Evolutionary conservation across 768 basidiomycete genomes (phyloP).

Genomic region (Pisolithus microcarpus): DNA sequence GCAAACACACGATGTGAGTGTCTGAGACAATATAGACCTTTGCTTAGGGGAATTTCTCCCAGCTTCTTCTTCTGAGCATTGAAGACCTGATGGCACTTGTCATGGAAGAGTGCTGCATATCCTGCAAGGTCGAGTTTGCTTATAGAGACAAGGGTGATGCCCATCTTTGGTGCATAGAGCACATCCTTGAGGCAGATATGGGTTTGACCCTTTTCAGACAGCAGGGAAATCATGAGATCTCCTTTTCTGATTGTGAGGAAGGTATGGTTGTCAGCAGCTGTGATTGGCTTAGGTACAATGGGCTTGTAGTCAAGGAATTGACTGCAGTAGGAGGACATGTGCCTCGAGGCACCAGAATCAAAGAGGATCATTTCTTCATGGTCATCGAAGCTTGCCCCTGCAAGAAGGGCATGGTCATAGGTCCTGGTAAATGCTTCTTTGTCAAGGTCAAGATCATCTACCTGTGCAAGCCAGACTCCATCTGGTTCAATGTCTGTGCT

Average conservation of each 20-base stretch:
- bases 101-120: slow-evolving; percentile 2
- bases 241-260: slow-evolving; percentile 8
- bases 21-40: background rate
- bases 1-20: background rate
- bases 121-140: background rate
- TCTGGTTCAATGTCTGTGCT: too few relatives aligned
- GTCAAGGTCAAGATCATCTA: too few relatives aligned
- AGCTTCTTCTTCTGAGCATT: background rate
- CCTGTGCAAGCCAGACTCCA: too few relatives aligned
- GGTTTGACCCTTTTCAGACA: slow-evolving; percentile 4
- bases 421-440: too few relatives aligned
- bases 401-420: background rate
- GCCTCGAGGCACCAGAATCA: background rate
- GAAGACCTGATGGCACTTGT: background rate
- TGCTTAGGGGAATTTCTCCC: background rate
- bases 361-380: background rate
- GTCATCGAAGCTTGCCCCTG: background rate
- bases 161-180: slow-evolving; percentile 16
- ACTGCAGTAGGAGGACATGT: background rate
- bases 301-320: background rate
- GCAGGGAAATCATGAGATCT: slow-evolving; percentile 14
- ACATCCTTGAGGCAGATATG: background rate
- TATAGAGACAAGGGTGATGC: slow-evolving; percentile 18
- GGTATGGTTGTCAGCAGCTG: background rate
- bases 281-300: slow-evolving; percentile 21